Evolutionary conservation across 768 basidiomycete genomes (phyloP), one percentile per base, ranked within the genome.

Genomic region (Kwoniella europaea): DNA sequence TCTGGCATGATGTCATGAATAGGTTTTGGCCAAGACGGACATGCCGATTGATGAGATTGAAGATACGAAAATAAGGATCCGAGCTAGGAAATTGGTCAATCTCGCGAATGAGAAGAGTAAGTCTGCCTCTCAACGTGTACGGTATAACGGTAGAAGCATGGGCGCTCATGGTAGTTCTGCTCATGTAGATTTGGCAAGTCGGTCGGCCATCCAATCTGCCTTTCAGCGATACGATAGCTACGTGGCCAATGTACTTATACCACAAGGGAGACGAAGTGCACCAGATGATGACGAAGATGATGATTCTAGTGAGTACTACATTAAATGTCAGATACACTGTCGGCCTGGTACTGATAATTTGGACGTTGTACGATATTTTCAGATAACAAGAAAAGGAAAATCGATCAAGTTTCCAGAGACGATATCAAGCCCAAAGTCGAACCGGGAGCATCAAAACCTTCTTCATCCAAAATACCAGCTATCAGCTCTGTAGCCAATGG

Each of bases 21-120:
- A 79, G 78, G 41, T 78, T 9, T 69, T 80, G 18, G 64, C 76
- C 7, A 71, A 68, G 52, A 78, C 76, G 2, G 74, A 78, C 41
- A 78, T 80, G 72, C 59, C 76, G 3, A 53, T 75, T 10, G 65
- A 76, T 43, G 55, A 61, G 24, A 53, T 76, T 24, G 52, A 44
- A 5, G 74, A 77, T 12, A 50, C 46, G 53, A 75, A 72, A 56
- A 65, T 78, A 16, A 68, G 62, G 50, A 74, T 50, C 57, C 10
- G 61, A 3, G 71, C 74, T 10, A 69, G 63, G 43, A 29, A 20
- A 24, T 27, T 75, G 10, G 27, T 22, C 16, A 56, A 71, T 10
- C 59, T 62, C 24, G 75, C 72, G 12, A 24, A 44, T 1, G 62
- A 68, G 18, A 57, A 63, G 16, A 65, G 73, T 74, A 52, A 58